These are phyloP conservation scores for Zymoseptoria ardabiliae DNA, from an alignment of 2,329 filamentous ascomycete genomes.

Conservation along the genomic window DNA sequence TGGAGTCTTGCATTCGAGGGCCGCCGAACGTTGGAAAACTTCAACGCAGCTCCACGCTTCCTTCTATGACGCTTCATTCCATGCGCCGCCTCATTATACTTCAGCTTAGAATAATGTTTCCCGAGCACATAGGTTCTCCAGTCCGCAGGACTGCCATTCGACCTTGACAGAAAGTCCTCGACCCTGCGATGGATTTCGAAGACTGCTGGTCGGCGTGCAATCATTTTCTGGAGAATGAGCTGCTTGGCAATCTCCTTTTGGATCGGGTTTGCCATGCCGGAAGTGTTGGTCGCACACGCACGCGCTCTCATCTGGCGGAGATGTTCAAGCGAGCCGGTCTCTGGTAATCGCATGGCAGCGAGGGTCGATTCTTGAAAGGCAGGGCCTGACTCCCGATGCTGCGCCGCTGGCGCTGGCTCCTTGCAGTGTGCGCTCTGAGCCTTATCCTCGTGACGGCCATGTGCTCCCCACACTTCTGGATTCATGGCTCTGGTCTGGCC, in stretches of 20 bases:
- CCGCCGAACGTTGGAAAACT: neutral
- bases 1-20: neutral
- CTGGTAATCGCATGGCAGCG: neutral
- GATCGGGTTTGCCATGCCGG: neutral
- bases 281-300: neutral
- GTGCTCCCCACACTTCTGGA: no score
- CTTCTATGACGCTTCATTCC: neutral
- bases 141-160: neutral
- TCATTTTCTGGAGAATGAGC: neutral
- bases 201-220: neutral
- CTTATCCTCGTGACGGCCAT: no score
- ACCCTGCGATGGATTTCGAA: neutral
- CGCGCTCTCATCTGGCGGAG: neutral
- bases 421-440: neutral
- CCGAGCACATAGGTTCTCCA: neutral
- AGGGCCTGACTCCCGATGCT: neutral
- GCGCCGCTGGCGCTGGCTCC: neutral
- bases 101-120: neutral
- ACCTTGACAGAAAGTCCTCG: neutral
- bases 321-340: neutral
- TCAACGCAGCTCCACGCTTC: neutral
- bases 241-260: neutral
- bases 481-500: neutral
- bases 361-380: neutral
- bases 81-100: neutral